phyloP scores from a whole-genome alignment of 805 yeast species.

The Kazachstania taianensis region DNA sequence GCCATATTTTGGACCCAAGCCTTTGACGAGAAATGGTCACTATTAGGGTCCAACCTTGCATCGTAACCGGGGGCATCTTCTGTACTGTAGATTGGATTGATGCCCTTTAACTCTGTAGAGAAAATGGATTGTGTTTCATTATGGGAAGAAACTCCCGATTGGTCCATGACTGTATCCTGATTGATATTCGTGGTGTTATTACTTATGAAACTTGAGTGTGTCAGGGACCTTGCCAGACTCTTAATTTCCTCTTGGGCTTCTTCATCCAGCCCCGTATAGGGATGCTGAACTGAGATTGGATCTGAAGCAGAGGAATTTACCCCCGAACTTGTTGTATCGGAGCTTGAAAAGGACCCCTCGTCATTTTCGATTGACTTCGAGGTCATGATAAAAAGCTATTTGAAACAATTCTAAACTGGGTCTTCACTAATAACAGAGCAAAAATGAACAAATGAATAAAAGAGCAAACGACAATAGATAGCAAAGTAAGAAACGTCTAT shows the following conservation, averaged over 20 bases:
- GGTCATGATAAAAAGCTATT: too few relatives aligned
- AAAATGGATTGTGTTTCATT: constrained; percentile 11
- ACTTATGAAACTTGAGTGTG: constrained; percentile 8
- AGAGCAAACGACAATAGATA: too few relatives aligned
- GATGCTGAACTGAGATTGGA: constrained; percentile 2
- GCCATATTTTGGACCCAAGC: constrained; percentile 61
- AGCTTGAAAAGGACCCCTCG: too few relatives aligned
- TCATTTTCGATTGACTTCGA: too few relatives aligned
- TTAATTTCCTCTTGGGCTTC: constrained; percentile 29
- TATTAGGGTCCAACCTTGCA: constrained; percentile 47
- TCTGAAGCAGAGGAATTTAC: neutral
- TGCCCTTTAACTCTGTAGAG: constrained; percentile 11
- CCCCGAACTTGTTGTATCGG: too few relatives aligned
- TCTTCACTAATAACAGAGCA: too few relatives aligned
- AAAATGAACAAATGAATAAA: too few relatives aligned
- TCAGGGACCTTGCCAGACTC: constrained; percentile 34
- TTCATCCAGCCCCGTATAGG: constrained; percentile 32
- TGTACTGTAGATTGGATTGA: constrained; percentile 19
- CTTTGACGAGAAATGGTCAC: constrained; percentile 48
- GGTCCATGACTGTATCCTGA: neutral
- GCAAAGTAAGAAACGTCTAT: too few relatives aligned
- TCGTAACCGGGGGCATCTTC: constrained; percentile 19
- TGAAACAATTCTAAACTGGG: too few relatives aligned
- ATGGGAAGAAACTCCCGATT: neutral
- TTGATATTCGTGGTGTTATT: neutral